These are phyloP conservation scores for Beauveria varroae DNA, from an alignment of 2,329 filamentous ascomycete species.

Conservation along the genomic window DNA sequence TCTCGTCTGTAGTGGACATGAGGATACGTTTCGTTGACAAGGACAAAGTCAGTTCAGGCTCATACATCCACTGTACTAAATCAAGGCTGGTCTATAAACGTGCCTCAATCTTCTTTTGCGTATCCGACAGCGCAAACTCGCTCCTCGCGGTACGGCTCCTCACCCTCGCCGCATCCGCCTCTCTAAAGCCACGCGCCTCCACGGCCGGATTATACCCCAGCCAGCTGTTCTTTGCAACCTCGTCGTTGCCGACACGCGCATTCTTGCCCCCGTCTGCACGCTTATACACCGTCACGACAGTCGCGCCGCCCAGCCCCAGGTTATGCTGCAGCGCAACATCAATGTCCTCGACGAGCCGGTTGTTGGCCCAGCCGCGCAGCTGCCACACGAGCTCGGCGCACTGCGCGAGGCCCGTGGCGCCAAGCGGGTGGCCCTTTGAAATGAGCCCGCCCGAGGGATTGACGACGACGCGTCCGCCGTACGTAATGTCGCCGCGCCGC, in stretches of 20 bases:
- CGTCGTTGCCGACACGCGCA: background rate
- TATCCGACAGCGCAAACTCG: constrained; percentile 8
- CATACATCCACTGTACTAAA: too few species aligned
- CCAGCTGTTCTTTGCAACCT: background rate
- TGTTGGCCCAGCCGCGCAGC: constrained; percentile 23
- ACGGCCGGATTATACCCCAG: constrained; percentile 9
- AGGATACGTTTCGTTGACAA: too few species aligned
- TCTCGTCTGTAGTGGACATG: background rate
- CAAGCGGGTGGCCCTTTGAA: constrained; percentile 24
- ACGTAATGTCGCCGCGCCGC: constrained; percentile 18
- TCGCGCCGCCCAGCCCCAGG: constrained; percentile 21
- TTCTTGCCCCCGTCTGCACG: constrained; percentile 15
- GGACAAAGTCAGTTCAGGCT: too few species aligned
- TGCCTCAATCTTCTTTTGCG: constrained; percentile 9
- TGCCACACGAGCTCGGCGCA: constrained; percentile 24
- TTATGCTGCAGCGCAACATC: constrained; percentile 22
- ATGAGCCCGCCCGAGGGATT: constrained; percentile 23
- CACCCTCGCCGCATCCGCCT: constrained; percentile 4
- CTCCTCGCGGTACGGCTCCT: background rate
- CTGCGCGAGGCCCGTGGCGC: constrained; percentile 23
- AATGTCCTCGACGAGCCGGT: constrained; percentile 15
- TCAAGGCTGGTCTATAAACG: background rate
- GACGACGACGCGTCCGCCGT: constrained; percentile 19
- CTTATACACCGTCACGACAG: constrained; percentile 21
- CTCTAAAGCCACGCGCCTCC: constrained; percentile 4